Evolutionary conservation across 1,284 basidiomycete species (phyloP).

Genomic region (Sutorius eximius): DNA sequence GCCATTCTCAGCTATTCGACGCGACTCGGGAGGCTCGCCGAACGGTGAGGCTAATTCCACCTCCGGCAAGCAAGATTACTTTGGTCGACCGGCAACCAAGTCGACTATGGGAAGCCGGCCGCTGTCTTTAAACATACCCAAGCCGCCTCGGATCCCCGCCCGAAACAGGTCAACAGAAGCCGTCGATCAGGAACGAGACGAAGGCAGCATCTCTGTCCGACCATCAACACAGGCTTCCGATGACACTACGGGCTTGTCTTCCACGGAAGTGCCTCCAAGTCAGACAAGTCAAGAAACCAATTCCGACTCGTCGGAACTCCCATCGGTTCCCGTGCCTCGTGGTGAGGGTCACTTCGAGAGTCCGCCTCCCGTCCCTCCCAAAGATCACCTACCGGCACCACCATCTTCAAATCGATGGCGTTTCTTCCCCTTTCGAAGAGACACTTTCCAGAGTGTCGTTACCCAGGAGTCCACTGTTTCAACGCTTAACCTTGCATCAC

Average conservation of each 20-base stretch:
- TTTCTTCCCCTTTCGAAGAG: slow-evolving; percentile 54
- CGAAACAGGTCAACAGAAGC: slow-evolving; percentile 23
- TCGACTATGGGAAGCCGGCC: slow-evolving; percentile 17
- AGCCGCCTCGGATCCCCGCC: slow-evolving; percentile 12
- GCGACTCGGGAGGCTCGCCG: slow-evolving; percentile 42
- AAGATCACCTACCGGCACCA: slow-evolving; percentile 30
- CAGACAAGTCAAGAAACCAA: slow-evolving; percentile 3
- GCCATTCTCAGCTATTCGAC: slow-evolving; percentile 44
- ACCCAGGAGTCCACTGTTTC: slow-evolving; percentile 30
- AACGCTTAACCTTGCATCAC: slow-evolving; percentile 29
- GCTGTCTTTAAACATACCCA: slow-evolving; percentile 27
- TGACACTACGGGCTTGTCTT: slow-evolving; percentile 19
- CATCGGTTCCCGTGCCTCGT: slow-evolving; percentile 4
- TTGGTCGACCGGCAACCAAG: slow-evolving; percentile 18
- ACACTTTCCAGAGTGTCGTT: slow-evolving; percentile 31
- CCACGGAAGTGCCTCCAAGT: slow-evolving; percentile 4
- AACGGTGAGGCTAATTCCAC: slow-evolving; percentile 26
- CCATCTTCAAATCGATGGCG: slow-evolving; percentile 50
- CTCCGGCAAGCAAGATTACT: slow-evolving; percentile 24
- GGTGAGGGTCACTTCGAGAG: slow-evolving; percentile 22
- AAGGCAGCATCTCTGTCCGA: slow-evolving; percentile 5
- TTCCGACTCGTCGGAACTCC: slow-evolving; percentile 11
- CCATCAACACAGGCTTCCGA: slow-evolving; percentile 18
- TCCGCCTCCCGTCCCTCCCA: slow-evolving; percentile 32
- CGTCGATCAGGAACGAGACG: slow-evolving; percentile 10